These are phyloP conservation scores for Penicillium flavigenum DNA, from an alignment of 495 filamentous ascomycete genomes.

Conservation along the genomic window DNA sequence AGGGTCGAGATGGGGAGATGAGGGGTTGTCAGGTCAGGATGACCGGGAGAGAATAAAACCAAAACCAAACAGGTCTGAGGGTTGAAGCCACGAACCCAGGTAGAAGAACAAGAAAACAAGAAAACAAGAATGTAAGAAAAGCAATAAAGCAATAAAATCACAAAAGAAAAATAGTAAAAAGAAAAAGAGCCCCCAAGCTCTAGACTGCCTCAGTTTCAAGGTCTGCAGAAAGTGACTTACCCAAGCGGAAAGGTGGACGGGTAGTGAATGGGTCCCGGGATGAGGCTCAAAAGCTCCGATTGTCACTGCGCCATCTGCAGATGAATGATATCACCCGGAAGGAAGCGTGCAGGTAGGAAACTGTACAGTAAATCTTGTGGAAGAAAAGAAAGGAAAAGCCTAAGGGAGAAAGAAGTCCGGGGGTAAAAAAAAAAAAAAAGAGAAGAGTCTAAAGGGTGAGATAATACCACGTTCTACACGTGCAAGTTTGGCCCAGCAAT, in stretches of 20 bases:
- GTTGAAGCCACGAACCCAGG: background rate
- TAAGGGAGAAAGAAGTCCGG: background rate
- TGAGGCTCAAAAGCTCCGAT: conserved; percentile 14
- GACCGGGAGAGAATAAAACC: background rate
- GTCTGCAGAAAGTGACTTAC: conserved; percentile 14
- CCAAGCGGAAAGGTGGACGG: conserved; percentile 11
- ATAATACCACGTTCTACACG: conserved; percentile 7
- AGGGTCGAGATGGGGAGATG: conserved; percentile 5
- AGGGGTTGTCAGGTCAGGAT: conserved; percentile 5
- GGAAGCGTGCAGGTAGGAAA: background rate
- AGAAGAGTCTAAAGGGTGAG: background rate
- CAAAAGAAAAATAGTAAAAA: background rate
- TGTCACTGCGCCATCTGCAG: conserved; percentile 17
- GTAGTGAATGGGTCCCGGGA: conserved; percentile 13
- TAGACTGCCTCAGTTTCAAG: background rate
- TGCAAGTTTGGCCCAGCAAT: background rate
- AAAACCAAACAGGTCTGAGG: background rate
- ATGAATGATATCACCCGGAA: conserved; percentile 10
- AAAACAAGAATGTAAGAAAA: background rate
- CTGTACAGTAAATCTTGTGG: background rate
- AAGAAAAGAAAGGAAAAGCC: conserved; percentile 10
- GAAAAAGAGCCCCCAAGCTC: background rate
- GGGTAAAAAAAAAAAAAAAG: conserved; percentile 3
- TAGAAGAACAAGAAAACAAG: background rate
- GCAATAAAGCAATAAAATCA: background rate